Percentiles rank a stretch among this genome's conserved stretches.
These are phyloP conservation scores for Vickermania spadyakhi DNA, from an alignment of 208 protist genomes.

Conservation along the genomic window DNA sequence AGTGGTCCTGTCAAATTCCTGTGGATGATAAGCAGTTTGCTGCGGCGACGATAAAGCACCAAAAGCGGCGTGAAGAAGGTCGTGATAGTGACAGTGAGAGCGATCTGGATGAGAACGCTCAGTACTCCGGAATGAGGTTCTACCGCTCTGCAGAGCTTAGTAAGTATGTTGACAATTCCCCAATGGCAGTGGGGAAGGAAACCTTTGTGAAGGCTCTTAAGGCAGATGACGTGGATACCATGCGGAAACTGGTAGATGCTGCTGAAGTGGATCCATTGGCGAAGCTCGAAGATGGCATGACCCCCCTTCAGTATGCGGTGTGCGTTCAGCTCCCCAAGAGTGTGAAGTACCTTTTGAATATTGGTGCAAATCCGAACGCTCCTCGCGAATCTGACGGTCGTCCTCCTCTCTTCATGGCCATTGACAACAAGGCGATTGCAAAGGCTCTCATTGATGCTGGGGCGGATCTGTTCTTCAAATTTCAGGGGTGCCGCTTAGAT, in stretches of 20 bases:
- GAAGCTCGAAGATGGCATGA: slow-evolving; percentile 67
- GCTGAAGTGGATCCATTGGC: slow-evolving; percentile 46
- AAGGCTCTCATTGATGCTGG: slow-evolving; percentile 58
- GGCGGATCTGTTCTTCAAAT: slow-evolving; percentile 60
- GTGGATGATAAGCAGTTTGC: slow-evolving; percentile 29
- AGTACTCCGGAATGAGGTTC: slow-evolving; percentile 70
- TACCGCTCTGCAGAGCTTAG: slow-evolving; percentile 69
- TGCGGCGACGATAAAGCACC: slow-evolving; percentile 33
- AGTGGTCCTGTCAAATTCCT: slow-evolving; percentile 56
- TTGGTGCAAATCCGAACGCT: slow-evolving; percentile 65
- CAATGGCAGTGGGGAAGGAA: slow-evolving; percentile 44
- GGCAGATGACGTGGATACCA: slow-evolving; percentile 27
- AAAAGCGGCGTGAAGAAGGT: slow-evolving; percentile 40
- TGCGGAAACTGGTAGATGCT: slow-evolving; percentile 26
- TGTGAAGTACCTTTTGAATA: slow-evolving; percentile 41
- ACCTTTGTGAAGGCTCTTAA: slow-evolving; percentile 48
- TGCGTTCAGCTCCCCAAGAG: slow-evolving; percentile 45
- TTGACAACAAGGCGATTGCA: slow-evolving; percentile 60
- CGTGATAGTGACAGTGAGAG: slow-evolving; percentile 83
- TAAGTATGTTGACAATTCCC: slow-evolving; percentile 37
- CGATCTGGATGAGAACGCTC: slow-evolving; percentile 61
- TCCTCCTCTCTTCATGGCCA: slow-evolving; percentile 80
- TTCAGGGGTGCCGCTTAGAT: slow-evolving; percentile 58
- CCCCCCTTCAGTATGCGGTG: slow-evolving; percentile 72
- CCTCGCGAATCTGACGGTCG: slow-evolving; percentile 52